phyloP scores from a whole-genome alignment of 352 stramenopile genomes.

The Phytophthora sp. region DNA sequence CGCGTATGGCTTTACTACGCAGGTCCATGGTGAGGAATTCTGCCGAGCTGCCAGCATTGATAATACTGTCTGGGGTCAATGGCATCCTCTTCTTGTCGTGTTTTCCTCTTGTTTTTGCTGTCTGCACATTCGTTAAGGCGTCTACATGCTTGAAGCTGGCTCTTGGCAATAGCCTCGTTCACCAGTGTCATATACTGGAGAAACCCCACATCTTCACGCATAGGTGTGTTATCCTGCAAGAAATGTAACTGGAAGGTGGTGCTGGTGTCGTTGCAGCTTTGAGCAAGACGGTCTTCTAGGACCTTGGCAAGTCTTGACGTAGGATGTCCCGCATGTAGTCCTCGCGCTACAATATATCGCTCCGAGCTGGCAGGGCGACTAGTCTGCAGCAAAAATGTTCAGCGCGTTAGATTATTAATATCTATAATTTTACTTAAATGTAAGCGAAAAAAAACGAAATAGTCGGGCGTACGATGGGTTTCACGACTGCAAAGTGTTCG shows the following conservation, averaged over 20 bases:
- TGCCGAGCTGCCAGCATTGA: conserved; percentile 45
- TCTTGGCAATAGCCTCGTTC: conserved; percentile 42
- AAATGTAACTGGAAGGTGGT: conserved; percentile 13
- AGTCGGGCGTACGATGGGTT: conserved; percentile 58
- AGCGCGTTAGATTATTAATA: neutral
- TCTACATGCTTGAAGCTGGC: conserved; percentile 49
- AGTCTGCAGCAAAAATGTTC: conserved; percentile 46
- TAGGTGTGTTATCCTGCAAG: conserved; percentile 23
- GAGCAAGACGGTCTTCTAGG: conserved; percentile 36
- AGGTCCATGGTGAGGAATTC: conserved; percentile 9
- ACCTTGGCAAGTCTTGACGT: conserved; percentile 28
- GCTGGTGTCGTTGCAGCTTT: conserved; percentile 3
- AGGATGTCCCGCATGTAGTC: conserved; percentile 26
- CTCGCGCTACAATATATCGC: conserved; percentile 63
- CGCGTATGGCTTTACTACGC: neutral
- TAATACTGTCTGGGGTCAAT: conserved; percentile 48
- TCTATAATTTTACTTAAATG: too few species aligned
- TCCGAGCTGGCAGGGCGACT: conserved; percentile 84
- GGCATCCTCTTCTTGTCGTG: conserved; percentile 3
- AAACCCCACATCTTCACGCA: conserved; percentile 42
- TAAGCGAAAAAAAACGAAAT: neutral
- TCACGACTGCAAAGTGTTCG: conserved; percentile 65
- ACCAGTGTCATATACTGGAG: conserved; percentile 46
- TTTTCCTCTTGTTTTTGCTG: conserved; percentile 43
- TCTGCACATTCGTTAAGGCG: conserved; percentile 43